Evolutionary conservation across 1,284 basidiomycete species (phyloP).

Genomic region (Trametes hirsuta): DNA sequence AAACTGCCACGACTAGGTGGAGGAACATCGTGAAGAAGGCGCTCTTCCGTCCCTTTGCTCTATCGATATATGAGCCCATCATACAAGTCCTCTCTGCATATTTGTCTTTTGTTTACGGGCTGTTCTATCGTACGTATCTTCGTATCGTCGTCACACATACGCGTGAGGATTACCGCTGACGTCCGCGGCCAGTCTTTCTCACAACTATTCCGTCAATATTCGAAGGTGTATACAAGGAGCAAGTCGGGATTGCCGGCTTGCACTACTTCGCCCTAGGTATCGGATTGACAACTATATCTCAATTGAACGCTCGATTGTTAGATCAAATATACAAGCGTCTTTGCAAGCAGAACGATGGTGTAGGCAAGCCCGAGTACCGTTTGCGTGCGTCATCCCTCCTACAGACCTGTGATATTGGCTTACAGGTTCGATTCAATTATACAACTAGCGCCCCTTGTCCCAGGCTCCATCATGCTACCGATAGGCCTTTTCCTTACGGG

Average conservation of each 20-base stretch:
- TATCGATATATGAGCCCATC: slow-evolving; percentile 50
- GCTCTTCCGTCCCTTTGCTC: slow-evolving; percentile 48
- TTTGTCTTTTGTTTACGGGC: slow-evolving; percentile 54
- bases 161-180: background rate
- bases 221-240: slow-evolving; percentile 50
- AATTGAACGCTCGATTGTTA: slow-evolving; percentile 59
- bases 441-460: slow-evolving; percentile 57
- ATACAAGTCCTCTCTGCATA: slow-evolving; percentile 48
- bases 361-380: slow-evolving; percentile 60
- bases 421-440: background rate
- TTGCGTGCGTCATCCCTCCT: slow-evolving; percentile 26
- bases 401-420: background rate
- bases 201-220: slow-evolving; percentile 71
- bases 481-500: slow-evolving; percentile 66
- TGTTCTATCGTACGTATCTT: slow-evolving; percentile 53
- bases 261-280: slow-evolving; percentile 68
- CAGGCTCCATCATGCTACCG: slow-evolving; percentile 57
- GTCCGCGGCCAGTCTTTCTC: slow-evolving; percentile 49
- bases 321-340: slow-evolving; percentile 58
- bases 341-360: slow-evolving; percentile 51
- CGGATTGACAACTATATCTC: slow-evolving; percentile 54
- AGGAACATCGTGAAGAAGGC: slow-evolving; percentile 39
- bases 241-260: slow-evolving; percentile 59
- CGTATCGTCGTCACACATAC: background rate
- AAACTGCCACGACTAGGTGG: slow-evolving; percentile 34